Evolutionary conservation across 306 rosid genomes (phyloP).

Genomic region (Pueraria montana): DNA sequence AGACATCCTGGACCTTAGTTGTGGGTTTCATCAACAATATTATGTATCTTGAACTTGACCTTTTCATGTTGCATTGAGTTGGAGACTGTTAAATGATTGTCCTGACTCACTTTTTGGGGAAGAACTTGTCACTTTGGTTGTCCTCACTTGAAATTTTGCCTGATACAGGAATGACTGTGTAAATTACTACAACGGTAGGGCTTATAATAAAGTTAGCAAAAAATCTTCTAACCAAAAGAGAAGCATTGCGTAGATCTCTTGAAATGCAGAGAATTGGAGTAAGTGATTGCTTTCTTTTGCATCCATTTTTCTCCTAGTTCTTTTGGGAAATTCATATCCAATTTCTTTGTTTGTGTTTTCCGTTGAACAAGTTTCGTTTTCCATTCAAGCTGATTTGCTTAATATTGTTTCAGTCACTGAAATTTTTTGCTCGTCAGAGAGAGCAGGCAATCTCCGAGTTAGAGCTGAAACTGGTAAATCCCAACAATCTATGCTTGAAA

Average conservation of each 20-base stretch:
- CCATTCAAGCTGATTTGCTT: constrained; percentile 37
- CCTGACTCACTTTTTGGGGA: constrained; percentile 4
- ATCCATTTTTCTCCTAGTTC: constrained; percentile 36
- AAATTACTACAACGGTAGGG: neutral
- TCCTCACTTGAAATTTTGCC: constrained; percentile 11
- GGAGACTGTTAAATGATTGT: constrained; percentile 19
- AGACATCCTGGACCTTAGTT: constrained; percentile 32
- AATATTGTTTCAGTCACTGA: constrained; percentile 72
- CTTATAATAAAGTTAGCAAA: constrained; percentile 35
- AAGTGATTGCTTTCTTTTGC: constrained; percentile 50
- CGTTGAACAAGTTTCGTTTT: neutral
- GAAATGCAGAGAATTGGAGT: constrained; percentile 92
- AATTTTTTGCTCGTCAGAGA: constrained; percentile 72
- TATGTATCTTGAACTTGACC: constrained; percentile 2
- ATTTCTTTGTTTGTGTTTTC: constrained; percentile 16
- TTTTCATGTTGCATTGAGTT: constrained; percentile 10
- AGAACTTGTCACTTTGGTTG: constrained; percentile 20
- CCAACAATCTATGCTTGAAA: constrained; percentile 27
- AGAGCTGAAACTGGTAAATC: constrained; percentile 71
- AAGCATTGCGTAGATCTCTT: constrained; percentile 78
- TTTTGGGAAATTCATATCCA: constrained; percentile 20
- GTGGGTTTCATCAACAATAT: constrained; percentile 22
- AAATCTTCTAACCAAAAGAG: constrained; percentile 76
- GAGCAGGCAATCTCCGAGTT: constrained; percentile 65
- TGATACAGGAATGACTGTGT: constrained; percentile 4